Percentiles rank a stretch among this genome's conserved stretches.
These are phyloP conservation scores for Starmerella powellii DNA, from an alignment of 805 yeast species.

Conservation along the genomic window DNA sequence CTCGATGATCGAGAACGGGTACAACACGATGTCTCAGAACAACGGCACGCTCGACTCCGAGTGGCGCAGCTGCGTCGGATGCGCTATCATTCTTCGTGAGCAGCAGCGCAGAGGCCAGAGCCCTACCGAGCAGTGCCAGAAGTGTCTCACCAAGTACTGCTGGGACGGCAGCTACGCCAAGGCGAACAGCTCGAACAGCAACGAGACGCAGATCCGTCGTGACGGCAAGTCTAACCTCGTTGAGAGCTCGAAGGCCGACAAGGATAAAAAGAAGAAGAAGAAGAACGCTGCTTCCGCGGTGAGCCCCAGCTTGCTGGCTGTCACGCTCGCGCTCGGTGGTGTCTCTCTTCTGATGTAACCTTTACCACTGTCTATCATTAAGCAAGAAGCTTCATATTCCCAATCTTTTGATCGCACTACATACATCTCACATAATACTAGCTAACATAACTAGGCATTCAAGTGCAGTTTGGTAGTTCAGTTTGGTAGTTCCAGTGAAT, in stretches of 20 bases:
- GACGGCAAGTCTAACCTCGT: constrained; percentile 29
- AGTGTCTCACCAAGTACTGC: constrained; percentile 65
- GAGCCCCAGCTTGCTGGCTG: background rate
- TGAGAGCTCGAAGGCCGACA: background rate
- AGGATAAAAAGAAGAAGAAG: background rate
- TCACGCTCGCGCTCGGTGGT: background rate
- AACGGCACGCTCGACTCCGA: constrained; percentile 59
- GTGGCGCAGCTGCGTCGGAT: constrained; percentile 67
- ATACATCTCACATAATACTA: too few species aligned
- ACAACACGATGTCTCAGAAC: constrained; percentile 54
- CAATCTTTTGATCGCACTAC: too few species aligned
- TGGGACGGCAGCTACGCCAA: constrained; percentile 46
- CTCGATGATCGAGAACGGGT: constrained; percentile 61
- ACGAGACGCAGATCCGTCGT: constrained; percentile 19
- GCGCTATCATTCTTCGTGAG: constrained; percentile 74
- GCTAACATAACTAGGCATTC: too few species aligned
- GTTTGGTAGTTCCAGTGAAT: too few species aligned
- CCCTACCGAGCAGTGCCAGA: constrained; percentile 57
- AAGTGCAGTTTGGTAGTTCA: too few species aligned
- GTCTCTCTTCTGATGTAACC: background rate
- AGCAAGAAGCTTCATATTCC: too few species aligned
- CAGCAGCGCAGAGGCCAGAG: constrained; percentile 55
- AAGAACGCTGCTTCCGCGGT: background rate
- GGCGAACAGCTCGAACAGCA: background rate
- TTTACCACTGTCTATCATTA: too few species aligned